Base-by-base conservation (phyloP, 2,329 filamentous ascomycete species). In the Lomentospora prolificans region DNA sequence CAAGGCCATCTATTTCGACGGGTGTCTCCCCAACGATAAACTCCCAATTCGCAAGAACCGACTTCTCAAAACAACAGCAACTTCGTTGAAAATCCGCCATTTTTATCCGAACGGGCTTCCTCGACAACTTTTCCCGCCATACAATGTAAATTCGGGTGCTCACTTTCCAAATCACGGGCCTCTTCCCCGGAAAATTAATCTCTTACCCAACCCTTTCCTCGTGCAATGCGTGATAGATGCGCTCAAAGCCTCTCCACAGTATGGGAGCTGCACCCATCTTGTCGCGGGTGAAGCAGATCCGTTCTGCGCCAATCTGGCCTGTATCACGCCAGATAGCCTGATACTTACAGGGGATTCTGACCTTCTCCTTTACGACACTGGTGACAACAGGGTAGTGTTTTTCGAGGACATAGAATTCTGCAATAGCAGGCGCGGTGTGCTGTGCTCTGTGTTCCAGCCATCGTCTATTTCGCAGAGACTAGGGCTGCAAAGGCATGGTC, bases 271-370 rank as follows among this genome's bases (percentile, higher is more conserved):
- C 48, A 74, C 72, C 7, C 70, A 75, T 24, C 75, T 94, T 10
- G 85, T 95, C 0, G 84, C 89, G 0, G 90, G 88, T 0, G 92
- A 97, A 69, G 92, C 92, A 1, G 92, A 97, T 65, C 70, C 76
- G 24, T 94, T 82, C 70, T 96, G 90, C 66, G 90, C 89, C 3
- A 70, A 76, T 12, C 75, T 83, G 27, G 59, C 58, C 55, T 76
- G 88, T 5, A 75, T 74, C n/a, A 59, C 71, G 2, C 65, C 74
- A 28, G 74, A 77, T 2, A 81, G 80, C 0, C 72, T 75, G 1
- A 77, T 90, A 12, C 69, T 96, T 5, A 95, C 90, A 0, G 85
- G 83, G n/a, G 92, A 97, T 64, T 95, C 90, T 0, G 92, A 97
- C 64, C 75, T 96, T 7, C 72, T 95, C 0, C 76, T 92, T 0